Conservation (phyloP, 257 asterid genomes). For the Solanum medicagineum region DNA sequence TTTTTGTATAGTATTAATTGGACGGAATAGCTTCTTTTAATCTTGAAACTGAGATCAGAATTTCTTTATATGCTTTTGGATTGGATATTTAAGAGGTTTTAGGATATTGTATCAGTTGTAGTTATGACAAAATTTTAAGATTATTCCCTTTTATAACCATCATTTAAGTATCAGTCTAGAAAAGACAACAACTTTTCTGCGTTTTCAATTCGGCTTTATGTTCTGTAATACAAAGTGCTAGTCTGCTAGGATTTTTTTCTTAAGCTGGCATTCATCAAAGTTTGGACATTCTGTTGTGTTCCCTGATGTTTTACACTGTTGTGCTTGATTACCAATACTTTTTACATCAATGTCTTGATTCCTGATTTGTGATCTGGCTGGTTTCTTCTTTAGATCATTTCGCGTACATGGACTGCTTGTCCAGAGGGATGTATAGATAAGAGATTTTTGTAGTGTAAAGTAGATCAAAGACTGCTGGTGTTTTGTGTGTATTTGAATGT, state of each 20-base stretch:
- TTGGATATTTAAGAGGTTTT: not conserved
- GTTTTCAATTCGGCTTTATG: not conserved
- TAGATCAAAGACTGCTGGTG: slow-evolving; percentile 3
- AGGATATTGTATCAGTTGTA: not conserved
- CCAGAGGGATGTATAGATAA: not conserved
- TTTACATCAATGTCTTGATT: not conserved
- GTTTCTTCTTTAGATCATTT: slow-evolving; percentile 1
- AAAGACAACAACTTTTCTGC: not conserved
- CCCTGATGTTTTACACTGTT: not conserved
- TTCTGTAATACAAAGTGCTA: not conserved
- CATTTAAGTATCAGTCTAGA: not conserved
- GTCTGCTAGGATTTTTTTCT: not conserved
- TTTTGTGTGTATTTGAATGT: slow-evolving; percentile 21
- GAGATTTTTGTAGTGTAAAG: slow-evolving; percentile 1
- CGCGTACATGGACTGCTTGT: not conserved
- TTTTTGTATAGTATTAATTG: not conserved
- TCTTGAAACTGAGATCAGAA: not conserved
- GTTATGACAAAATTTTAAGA: not conserved
- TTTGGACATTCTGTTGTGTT: not conserved
- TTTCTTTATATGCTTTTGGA: not conserved
- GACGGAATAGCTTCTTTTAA: not conserved
- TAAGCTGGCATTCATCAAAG: not conserved
- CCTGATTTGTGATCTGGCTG: slow-evolving; percentile 3
- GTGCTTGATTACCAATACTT: not conserved
- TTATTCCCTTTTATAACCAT: not conserved